Percentiles rank a stretch among this genome's conserved stretches.
Conservation (phyloP, 164 flowering plant genomes). For the Berberis thunbergii region DNA sequence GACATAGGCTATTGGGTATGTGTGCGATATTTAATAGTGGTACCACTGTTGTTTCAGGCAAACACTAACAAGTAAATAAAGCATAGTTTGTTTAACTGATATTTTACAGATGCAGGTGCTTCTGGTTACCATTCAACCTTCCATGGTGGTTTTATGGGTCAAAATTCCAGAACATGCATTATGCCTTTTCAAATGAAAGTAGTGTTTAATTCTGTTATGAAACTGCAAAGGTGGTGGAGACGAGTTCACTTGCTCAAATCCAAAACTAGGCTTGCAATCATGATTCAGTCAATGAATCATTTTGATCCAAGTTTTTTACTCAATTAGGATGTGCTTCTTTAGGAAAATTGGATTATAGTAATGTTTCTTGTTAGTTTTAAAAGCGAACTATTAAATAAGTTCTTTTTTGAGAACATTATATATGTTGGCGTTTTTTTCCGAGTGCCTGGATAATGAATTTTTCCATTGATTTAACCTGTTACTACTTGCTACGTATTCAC, state of each 20-base stretch:
- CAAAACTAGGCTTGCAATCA: slow-evolving; percentile 37
- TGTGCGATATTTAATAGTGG: neutral
- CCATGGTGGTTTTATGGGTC: neutral
- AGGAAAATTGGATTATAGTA: neutral
- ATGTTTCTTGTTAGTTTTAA: neutral
- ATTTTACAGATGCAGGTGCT: slow-evolving; percentile 30
- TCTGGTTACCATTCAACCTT: slow-evolving; percentile 17
- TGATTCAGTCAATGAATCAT: slow-evolving; percentile 50
- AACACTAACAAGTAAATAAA: neutral
- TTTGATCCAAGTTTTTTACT: slow-evolving; percentile 38
- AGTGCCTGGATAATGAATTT: no score
- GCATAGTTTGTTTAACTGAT: neutral
- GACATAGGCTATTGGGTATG: slow-evolving; percentile 51
- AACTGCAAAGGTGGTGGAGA: slow-evolving; percentile 87
- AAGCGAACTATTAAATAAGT: neutral
- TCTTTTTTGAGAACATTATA: neutral
- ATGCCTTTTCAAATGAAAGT: slow-evolving; percentile 26
- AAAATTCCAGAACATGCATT: slow-evolving; percentile 7
- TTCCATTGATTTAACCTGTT: no score
- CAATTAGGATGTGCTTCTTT: neutral
- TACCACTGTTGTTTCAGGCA: no score
- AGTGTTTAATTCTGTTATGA: slow-evolving; percentile 29
- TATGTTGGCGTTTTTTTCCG: no score
- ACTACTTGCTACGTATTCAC: no score
- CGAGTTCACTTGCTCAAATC: slow-evolving; percentile 20